Conservation (phyloP, 768 basidiomycete species). For the Sporobolomyces phaffii region DNA sequence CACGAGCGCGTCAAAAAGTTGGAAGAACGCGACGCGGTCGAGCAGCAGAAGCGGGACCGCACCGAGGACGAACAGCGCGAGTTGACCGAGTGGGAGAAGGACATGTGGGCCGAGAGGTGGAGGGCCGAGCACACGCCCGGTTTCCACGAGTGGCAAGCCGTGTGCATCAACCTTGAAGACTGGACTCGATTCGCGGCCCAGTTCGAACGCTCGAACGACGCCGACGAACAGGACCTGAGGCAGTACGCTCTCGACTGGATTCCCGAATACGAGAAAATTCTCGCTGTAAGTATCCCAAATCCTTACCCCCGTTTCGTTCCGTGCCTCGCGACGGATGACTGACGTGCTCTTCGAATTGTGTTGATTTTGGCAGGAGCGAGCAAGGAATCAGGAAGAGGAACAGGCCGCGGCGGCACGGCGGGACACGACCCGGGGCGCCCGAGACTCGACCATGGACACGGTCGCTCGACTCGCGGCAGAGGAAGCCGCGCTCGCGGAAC, state of each 20-base stretch:
- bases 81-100: slow-evolving; percentile 38
- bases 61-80: slow-evolving; percentile 11
- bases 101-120: slow-evolving; percentile 35
- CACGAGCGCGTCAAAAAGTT: not conserved
- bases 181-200: slow-evolving; percentile 74
- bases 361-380: not conserved
- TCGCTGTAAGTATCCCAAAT: slow-evolving; percentile 3
- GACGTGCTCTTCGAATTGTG: not conserved
- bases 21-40: not conserved
- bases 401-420: not conserved
- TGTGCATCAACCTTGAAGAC: slow-evolving; percentile 73
- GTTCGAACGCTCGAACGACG: slow-evolving; percentile 70
- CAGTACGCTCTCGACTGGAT: slow-evolving; percentile 61
- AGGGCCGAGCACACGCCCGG: slow-evolving; percentile 45
- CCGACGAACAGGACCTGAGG: slow-evolving; percentile 71
- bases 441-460: slow-evolving; percentile 69
- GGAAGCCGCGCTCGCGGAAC: slow-evolving; percentile 8
- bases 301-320: slow-evolving; percentile 47
- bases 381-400: slow-evolving; percentile 57
- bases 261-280: slow-evolving; percentile 59
- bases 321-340: not conserved
- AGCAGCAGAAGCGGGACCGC: not conserved
- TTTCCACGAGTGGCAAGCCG: slow-evolving; percentile 88
- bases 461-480: slow-evolving; percentile 16
- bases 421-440: slow-evolving; percentile 59